phyloP scores from a whole-genome alignment of 352 stramenopile genomes.

The Pythium periplocum region DNA sequence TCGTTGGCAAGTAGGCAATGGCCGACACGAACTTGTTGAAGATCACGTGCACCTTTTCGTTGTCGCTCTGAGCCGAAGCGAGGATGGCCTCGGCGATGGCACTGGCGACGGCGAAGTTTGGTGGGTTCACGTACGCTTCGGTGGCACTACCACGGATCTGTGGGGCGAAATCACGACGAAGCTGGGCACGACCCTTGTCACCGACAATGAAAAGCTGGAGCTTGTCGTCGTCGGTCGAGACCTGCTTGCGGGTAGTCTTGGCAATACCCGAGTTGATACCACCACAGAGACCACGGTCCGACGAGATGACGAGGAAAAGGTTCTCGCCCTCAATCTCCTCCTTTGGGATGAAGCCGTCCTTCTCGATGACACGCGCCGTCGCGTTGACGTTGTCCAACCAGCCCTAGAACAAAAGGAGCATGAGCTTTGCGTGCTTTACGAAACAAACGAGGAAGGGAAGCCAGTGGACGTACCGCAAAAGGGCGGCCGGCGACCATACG shows the following conservation, averaged over 20 bases:
- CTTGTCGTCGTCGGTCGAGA: constrained; percentile 63
- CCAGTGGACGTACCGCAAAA: constrained; percentile 47
- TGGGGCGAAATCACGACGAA: constrained; percentile 78
- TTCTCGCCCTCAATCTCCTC: constrained; percentile 87
- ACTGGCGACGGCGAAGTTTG: constrained; percentile 92
- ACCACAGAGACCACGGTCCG: constrained; percentile 98
- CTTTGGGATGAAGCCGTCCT: constrained; percentile 74
- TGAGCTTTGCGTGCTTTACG: background rate
- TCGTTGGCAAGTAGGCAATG: constrained; percentile 93
- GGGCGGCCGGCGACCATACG: constrained; percentile 78
- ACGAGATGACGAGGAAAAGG: constrained; percentile 94
- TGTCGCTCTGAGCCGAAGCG: constrained; percentile 70
- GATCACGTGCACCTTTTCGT: constrained; percentile 93
- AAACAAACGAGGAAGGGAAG: too few species aligned
- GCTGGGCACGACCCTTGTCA: constrained; percentile 94
- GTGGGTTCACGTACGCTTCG: constrained; percentile 66
- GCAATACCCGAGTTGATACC: constrained; percentile 97
- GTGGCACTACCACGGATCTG: constrained; percentile 75
- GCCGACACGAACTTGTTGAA: constrained; percentile 98
- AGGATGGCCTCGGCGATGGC: constrained; percentile 88
- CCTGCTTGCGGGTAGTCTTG: constrained; percentile 82
- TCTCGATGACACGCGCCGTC: constrained; percentile 77
- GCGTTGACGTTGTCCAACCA: constrained; percentile 82
- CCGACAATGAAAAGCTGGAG: constrained; percentile 93
- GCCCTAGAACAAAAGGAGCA: constrained; percentile 7